Percentiles rank a stretch among this genome's conserved stretches.
Conservation (phyloP, 2,329 filamentous ascomycete genomes). For the Alternaria sp. region DNA sequence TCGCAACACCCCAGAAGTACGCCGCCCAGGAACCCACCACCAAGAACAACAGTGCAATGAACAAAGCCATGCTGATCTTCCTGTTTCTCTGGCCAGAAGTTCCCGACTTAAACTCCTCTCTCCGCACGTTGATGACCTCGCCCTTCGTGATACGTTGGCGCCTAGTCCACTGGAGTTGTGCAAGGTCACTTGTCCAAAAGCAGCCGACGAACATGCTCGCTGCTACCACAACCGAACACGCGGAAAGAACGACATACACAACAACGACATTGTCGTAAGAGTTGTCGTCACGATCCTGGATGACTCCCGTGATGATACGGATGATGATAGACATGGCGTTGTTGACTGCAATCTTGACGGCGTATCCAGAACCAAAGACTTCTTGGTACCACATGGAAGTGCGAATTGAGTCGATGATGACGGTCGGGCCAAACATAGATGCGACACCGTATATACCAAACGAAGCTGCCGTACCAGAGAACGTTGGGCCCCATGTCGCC, state of each 20-base stretch:
- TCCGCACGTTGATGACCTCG: conserved; percentile 54
- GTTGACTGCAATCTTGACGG: conserved; percentile 68
- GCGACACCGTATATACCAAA: conserved; percentile 69
- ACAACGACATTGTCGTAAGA: conserved; percentile 65
- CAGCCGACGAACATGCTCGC: conserved; percentile 52
- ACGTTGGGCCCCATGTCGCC: conserved; percentile 60
- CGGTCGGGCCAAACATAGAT: conserved; percentile 63
- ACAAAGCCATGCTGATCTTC: conserved; percentile 52
- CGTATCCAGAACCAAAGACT: conserved; percentile 68
- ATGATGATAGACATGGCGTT: conserved; percentile 71
- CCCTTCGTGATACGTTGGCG: conserved; percentile 61
- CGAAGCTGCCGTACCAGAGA: conserved; percentile 63
- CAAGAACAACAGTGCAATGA: conserved; percentile 56
- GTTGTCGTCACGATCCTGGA: conserved; percentile 66
- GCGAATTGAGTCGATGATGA: conserved; percentile 68
- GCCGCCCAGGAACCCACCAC: conserved; percentile 63
- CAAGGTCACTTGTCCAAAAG: conserved; percentile 54
- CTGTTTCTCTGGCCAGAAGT: conserved; percentile 50
- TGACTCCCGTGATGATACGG: conserved; percentile 63
- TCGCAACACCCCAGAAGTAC: conserved; percentile 69
- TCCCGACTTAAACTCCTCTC: conserved; percentile 50
- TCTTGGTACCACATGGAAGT: conserved; percentile 68
- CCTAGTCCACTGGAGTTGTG: conserved; percentile 65
- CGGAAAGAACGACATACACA: conserved; percentile 64
- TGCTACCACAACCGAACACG: conserved; percentile 58